Percentiles rank a stretch among this genome's conserved stretches.
These are phyloP conservation scores for Lepiota venenata DNA, from an alignment of 768 basidiomycete species.

Conservation along the genomic window DNA sequence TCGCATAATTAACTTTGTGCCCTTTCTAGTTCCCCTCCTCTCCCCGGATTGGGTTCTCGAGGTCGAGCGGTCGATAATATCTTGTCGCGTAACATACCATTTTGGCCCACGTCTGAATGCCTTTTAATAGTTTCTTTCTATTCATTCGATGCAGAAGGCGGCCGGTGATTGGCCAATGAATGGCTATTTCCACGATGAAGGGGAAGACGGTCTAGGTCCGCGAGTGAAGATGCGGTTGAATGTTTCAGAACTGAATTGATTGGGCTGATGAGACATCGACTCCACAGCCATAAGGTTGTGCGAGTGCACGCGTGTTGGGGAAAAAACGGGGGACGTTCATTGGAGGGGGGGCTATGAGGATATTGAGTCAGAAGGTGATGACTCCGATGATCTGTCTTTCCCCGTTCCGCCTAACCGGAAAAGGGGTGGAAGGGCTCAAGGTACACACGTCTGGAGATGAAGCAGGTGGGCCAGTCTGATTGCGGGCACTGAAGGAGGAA, in stretches of 20 bases:
- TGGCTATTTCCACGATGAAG: slow-evolving; percentile 10
- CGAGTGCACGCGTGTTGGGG: slow-evolving; percentile 14
- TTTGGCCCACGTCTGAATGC: slow-evolving; percentile 9
- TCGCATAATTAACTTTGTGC: background rate
- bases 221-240: background rate
- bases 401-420: background rate
- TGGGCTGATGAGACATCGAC: slow-evolving; percentile 19
- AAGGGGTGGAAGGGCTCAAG: background rate
- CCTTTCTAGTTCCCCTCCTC: background rate
- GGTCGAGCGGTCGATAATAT: background rate
- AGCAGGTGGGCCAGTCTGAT: background rate
- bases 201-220: slow-evolving; percentile 9
- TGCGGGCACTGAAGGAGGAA: background rate
- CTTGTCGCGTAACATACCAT: slow-evolving; percentile 6
- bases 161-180: slow-evolving; percentile 1
- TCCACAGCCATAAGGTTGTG: slow-evolving; percentile 36
- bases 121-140: slow-evolving; percentile 1
- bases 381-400: slow-evolving; percentile 3
- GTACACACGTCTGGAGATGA: background rate
- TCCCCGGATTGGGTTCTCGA: background rate
- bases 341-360: slow-evolving; percentile 7
- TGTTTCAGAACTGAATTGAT: slow-evolving; percentile 16
- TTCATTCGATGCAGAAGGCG: background rate
- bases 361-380: slow-evolving; percentile 1
- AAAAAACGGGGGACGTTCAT: slow-evolving; percentile 9